Percentiles rank a stretch among this genome's conserved stretches.
phyloP scores from a whole-genome alignment of 176 grass and related monocot genomes.

The Dendrocalamus sinicus region DNA sequence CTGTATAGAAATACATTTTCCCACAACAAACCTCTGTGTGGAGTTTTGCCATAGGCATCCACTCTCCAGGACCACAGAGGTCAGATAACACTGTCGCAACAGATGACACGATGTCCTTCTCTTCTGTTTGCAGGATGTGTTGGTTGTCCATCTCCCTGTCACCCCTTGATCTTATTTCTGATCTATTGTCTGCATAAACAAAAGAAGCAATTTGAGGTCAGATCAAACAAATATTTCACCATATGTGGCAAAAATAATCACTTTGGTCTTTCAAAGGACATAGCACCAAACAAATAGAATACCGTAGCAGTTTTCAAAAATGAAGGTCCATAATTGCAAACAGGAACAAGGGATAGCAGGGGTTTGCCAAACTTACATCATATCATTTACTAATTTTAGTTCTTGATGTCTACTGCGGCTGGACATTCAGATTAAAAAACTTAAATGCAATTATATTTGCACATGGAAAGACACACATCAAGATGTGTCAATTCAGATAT shows the following conservation, averaged over 20 bases:
- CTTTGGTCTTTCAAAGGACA: background rate
- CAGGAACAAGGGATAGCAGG: background rate
- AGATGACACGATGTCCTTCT: constrained; percentile 88
- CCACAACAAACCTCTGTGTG: constrained; percentile 74
- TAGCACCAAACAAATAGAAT: constrained; percentile 19
- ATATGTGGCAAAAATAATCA: background rate
- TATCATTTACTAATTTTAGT: constrained; percentile 12
- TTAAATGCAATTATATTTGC: constrained; percentile 6
- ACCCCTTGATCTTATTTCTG: constrained; percentile 69
- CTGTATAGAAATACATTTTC: constrained; percentile 13
- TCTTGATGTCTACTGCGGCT: background rate
- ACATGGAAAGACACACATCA: background rate
- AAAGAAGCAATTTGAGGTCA: constrained; percentile 14
- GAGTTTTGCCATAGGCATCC: constrained; percentile 88
- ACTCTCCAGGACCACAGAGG: constrained; percentile 89
- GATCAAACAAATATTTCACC: constrained; percentile 9
- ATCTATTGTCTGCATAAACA: constrained; percentile 56
- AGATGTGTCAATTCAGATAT: background rate
- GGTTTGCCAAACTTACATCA: background rate
- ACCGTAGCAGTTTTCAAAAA: background rate
- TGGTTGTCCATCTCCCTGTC: constrained; percentile 87
- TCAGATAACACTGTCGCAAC: constrained; percentile 86
- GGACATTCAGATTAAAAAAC: background rate
- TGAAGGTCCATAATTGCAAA: constrained; percentile 17
- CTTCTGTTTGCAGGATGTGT: constrained; percentile 75